Percentiles rank a stretch among this genome's conserved stretches.
Conservation (phyloP, 2,329 filamentous ascomycete genomes). For the Nannizziopsis barbatae region DNA sequence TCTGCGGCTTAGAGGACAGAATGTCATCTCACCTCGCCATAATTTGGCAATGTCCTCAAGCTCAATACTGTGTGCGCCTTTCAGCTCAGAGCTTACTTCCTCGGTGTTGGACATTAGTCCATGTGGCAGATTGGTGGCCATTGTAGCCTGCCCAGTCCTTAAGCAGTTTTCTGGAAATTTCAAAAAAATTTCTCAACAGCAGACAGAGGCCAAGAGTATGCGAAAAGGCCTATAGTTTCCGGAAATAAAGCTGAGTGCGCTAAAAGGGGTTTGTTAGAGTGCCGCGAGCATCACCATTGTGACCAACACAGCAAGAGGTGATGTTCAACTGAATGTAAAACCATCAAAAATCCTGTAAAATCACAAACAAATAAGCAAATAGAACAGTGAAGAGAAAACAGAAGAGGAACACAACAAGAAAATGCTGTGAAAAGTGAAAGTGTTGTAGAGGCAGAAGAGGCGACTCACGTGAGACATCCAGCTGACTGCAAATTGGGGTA, state of each 20-base stretch:
- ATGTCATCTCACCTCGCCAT: conserved; percentile 38
- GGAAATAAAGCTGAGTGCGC: not conserved
- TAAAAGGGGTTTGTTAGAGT: not conserved
- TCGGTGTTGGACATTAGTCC: conserved; percentile 32
- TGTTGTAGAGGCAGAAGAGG: not conserved
- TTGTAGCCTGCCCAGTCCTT: conserved; percentile 16
- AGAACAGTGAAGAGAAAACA: not conserved
- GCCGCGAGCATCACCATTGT: not conserved
- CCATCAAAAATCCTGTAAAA: not conserved
- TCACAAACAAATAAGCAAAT: not conserved
- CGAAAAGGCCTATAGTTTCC: not conserved
- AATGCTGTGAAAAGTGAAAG: not conserved
- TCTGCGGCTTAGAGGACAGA: conserved; percentile 2
- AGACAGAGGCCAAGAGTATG: not conserved
- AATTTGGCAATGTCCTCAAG: conserved; percentile 34
- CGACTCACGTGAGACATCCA: conserved; percentile 9
- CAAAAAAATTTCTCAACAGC: not conserved
- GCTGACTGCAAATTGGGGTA: conserved; percentile 4
- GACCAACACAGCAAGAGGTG: not conserved
- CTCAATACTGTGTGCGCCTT: conserved; percentile 28
- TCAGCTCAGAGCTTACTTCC: conserved; percentile 28
- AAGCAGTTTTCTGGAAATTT: not conserved
- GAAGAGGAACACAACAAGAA: not conserved
- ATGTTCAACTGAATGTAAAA: not conserved
- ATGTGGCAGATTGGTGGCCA: conserved; percentile 32